Evolutionary conservation across 768 basidiomycete genomes (phyloP).

Genomic region (Pisolithus tinctorius): DNA sequence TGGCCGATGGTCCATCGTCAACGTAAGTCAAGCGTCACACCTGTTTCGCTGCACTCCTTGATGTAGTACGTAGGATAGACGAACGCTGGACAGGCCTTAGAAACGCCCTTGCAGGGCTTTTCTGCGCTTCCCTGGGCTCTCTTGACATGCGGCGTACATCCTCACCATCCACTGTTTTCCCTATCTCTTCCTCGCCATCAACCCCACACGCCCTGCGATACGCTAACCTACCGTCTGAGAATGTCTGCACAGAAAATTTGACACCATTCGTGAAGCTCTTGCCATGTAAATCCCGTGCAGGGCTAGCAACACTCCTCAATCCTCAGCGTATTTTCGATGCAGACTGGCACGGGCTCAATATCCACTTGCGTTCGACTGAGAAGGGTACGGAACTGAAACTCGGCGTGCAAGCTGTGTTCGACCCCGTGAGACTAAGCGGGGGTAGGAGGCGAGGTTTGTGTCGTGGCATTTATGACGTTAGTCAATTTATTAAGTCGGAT

Average conservation of each 20-base stretch:
- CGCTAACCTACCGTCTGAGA: conserved; percentile 72
- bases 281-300: conserved; percentile 86
- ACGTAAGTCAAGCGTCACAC: conserved; percentile 35
- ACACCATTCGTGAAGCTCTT: conserved; percentile 94
- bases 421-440: conserved; percentile 59
- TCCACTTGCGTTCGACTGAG: conserved; percentile 64
- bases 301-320: conserved; percentile 76
- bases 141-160: conserved; percentile 73
- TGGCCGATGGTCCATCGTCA: conserved; percentile 55
- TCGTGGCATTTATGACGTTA: background rate
- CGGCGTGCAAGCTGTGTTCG: conserved; percentile 68
- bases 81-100: conserved; percentile 79
- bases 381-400: conserved; percentile 59
- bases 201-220: conserved; percentile 57
- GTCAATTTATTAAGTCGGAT: conserved; percentile 2
- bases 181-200: conserved; percentile 50
- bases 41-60: background rate
- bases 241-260: conserved; percentile 96
- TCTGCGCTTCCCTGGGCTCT: conserved; percentile 86
- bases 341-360: conserved; percentile 84
- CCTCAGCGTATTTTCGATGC: conserved; percentile 84
- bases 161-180: conserved; percentile 56
- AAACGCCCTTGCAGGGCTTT: conserved; percentile 86
- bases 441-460: conserved; percentile 48
- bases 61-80: conserved; percentile 45